Percentiles rank a stretch among this genome's conserved stretches.
These are phyloP conservation scores for Lolium perenne DNA, from an alignment of 176 grass and related monocot genomes.

Conservation along the genomic window DNA sequence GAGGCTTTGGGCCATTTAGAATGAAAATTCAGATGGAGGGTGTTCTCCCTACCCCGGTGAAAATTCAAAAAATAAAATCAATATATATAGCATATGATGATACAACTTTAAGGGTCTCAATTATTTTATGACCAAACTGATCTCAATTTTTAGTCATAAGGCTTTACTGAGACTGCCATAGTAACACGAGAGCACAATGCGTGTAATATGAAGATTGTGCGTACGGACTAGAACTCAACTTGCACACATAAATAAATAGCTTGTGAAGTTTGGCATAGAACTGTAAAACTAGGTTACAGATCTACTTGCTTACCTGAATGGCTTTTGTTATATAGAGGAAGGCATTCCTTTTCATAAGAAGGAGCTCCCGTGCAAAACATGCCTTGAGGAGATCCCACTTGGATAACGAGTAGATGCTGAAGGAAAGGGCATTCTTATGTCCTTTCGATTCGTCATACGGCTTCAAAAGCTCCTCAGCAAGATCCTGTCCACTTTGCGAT, in stretches of 20 bases:
- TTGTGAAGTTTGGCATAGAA: not conserved
- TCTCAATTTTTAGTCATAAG: no score
- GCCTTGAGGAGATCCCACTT: slow-evolving; percentile 77
- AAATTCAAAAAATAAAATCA: no score
- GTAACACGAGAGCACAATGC: not conserved
- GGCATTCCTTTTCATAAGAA: slow-evolving; percentile 80
- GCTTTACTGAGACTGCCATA: no score
- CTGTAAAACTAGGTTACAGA: not conserved
- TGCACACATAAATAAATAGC: not conserved
- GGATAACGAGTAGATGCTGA: slow-evolving; percentile 63
- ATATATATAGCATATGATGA: not conserved
- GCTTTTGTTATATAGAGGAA: slow-evolving; percentile 69
- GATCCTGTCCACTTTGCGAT: slow-evolving; percentile 55
- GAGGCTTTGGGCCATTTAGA: not conserved
- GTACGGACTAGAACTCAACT: not conserved
- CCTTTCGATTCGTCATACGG: slow-evolving; percentile 52
- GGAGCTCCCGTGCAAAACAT: slow-evolving; percentile 66
- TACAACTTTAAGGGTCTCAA: not conserved
- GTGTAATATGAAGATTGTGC: not conserved
- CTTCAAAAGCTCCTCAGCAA: slow-evolving; percentile 50
- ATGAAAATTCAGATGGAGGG: no score
- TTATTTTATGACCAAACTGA: not conserved
- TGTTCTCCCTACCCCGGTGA: no score
- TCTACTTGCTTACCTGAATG: slow-evolving; percentile 33
- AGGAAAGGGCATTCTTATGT: slow-evolving; percentile 60